Evolutionary conservation across 805 yeast species (phyloP).

Genomic region (Kregervanrija fluxuum): DNA sequence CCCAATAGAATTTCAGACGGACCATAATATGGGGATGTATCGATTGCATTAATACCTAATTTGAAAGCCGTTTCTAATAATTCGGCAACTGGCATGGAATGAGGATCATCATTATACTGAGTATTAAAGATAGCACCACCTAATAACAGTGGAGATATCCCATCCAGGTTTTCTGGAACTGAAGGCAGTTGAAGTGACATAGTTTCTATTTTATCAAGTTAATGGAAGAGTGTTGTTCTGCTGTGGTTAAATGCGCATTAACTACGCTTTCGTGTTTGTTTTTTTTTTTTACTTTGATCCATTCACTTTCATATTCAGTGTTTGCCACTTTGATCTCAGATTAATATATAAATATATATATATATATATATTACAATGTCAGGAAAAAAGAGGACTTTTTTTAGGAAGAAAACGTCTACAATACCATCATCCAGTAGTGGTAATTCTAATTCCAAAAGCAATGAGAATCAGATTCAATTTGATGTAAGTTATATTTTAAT

Average conservation of each 20-base stretch:
- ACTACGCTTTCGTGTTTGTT: no score
- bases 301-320: no score
- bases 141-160: constrained; percentile 52
- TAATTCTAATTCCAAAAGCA: background rate
- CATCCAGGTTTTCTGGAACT: constrained; percentile 22
- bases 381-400: background rate
- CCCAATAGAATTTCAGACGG: constrained; percentile 78
- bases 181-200: constrained; percentile 17
- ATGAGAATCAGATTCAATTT: constrained; percentile 6
- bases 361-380: background rate
- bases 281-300: no score
- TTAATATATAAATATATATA: no score
- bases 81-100: constrained; percentile 45
- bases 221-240: no score
- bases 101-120: constrained; percentile 71
- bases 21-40: constrained; percentile 92
- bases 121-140: constrained; percentile 89
- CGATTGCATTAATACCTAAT: constrained; percentile 69
- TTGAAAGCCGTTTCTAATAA: constrained; percentile 55
- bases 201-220: no score
- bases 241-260: no score
- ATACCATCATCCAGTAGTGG: background rate
- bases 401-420: background rate
- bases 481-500: constrained; percentile 2
- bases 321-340: background rate